These are phyloP conservation scores for Linnemannia zychae DNA, from an alignment of 192 early-diverging fungal genomes.

Conservation along the genomic window DNA sequence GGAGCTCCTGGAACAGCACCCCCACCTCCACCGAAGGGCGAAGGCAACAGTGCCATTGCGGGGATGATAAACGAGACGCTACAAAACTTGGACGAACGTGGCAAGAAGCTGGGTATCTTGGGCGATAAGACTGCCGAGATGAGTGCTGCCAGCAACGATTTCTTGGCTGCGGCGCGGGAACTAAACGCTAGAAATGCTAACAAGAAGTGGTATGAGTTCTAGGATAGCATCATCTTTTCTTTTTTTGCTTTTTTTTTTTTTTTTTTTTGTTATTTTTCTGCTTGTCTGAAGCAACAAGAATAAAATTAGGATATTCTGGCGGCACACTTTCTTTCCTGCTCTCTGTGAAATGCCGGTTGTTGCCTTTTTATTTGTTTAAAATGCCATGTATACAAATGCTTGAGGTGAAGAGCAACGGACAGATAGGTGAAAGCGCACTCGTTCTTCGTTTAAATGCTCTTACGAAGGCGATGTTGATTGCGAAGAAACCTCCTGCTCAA, in stretches of 20 bases:
- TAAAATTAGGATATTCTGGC: too few species aligned
- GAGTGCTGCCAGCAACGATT: conserved; percentile 63
- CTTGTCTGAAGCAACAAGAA: not conserved
- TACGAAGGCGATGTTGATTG: too few species aligned
- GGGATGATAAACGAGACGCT: conserved; percentile 37
- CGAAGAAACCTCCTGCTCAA: conserved; percentile 14
- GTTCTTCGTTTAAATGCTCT: too few species aligned
- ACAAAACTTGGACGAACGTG: conserved; percentile 72
- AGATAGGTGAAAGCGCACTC: too few species aligned
- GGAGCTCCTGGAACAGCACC: conserved; percentile 10
- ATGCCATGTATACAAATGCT: not conserved
- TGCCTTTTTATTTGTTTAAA: conserved; percentile 5
- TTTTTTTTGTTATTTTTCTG: not conserved
- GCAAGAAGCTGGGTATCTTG: conserved; percentile 69
- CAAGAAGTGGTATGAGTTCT: conserved; percentile 80
- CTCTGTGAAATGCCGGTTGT: not conserved
- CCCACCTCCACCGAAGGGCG: not conserved
- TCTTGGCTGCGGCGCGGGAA: conserved; percentile 69
- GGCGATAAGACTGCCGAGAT: conserved; percentile 72
- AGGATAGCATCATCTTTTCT: conserved; percentile 5
- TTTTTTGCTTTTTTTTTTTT: not conserved
- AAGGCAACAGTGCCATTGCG: conserved; percentile 8
- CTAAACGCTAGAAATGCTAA: conserved; percentile 73
- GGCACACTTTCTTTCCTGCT: too few species aligned
- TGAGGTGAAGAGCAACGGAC: too few species aligned